Evolutionary conservation across 345 rosid genomes (phyloP).

Genomic region (Heritiera fomes): DNA sequence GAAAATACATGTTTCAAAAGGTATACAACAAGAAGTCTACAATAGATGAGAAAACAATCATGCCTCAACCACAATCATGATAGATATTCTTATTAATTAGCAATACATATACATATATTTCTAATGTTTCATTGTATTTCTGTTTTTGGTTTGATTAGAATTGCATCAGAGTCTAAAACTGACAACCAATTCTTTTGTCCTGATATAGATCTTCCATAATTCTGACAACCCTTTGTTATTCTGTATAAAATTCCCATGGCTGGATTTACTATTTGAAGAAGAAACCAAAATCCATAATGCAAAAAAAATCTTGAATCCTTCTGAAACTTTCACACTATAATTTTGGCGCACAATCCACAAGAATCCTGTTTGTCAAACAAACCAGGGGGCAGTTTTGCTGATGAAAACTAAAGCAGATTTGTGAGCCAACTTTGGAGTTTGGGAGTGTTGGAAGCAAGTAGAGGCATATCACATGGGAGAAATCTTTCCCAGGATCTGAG

Average conservation of each 20-base stretch:
- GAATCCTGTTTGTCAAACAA: neutral
- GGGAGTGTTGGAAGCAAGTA: neutral
- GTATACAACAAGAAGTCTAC: too few relatives aligned
- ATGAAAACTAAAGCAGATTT: neutral
- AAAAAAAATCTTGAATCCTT: neutral
- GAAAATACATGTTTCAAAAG: too few relatives aligned
- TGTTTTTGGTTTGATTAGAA: too few relatives aligned
- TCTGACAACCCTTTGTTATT: neutral
- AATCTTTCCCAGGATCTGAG: neutral
- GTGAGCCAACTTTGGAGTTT: neutral
- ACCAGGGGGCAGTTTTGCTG: neutral
- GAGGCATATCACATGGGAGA: conserved; percentile 10
- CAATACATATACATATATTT: too few relatives aligned
- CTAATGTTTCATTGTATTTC: too few relatives aligned
- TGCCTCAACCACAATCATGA: neutral
- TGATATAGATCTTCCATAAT: neutral
- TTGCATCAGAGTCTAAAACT: too few relatives aligned
- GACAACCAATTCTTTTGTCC: neutral
- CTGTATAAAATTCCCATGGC: neutral
- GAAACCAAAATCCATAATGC: neutral
- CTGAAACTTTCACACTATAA: neutral
- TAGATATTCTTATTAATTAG: neutral
- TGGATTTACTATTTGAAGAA: neutral
- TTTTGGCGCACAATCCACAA: neutral
- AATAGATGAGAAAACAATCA: neutral